A percentile compares a stretch with the other conserved stretches of the same genome.
phyloP scores from a whole-genome alignment of 1,139 yeast species.

The Saccharomyces pastorianus region DNA sequence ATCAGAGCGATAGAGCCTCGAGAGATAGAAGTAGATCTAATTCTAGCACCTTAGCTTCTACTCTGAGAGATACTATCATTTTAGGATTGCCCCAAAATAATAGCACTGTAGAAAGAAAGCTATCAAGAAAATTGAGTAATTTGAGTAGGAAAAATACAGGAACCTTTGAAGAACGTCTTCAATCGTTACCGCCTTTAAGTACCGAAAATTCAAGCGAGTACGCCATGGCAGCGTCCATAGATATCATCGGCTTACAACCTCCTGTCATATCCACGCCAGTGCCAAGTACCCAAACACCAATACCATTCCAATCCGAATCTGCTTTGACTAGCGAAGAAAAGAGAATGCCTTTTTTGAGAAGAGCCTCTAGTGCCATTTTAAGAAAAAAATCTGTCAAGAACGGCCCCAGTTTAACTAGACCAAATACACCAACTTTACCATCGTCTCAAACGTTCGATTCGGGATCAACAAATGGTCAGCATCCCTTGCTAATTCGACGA shows the following conservation, averaged over 20 bases:
- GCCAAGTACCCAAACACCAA: not conserved
- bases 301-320: not conserved
- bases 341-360: constrained; percentile 23
- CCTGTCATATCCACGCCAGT: constrained; percentile 3
- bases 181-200: not conserved
- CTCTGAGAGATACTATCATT: not conserved
- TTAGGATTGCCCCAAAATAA: constrained; percentile 2
- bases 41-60: not conserved
- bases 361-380: constrained; percentile 29
- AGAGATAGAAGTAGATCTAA: not conserved
- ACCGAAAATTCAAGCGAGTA: not conserved
- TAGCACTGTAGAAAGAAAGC: constrained; percentile 1
- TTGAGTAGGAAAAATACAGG: constrained; percentile 2
- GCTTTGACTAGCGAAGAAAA: constrained; percentile 3
- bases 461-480: not conserved
- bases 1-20: not conserved
- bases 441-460: not conserved
- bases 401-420: constrained; percentile 2
- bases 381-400: constrained; percentile 22
- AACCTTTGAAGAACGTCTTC: not conserved
- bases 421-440: constrained; percentile 13
- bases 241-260: constrained; percentile 15
- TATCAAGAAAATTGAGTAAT: constrained; percentile 2
- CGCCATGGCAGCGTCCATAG: constrained; percentile 9
- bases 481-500: not conserved